Evolutionary conservation across 1,139 yeast species (phyloP), one percentile per base, ranked within the genome.

Genomic region (Geotrichum cucujoidarum): DNA sequence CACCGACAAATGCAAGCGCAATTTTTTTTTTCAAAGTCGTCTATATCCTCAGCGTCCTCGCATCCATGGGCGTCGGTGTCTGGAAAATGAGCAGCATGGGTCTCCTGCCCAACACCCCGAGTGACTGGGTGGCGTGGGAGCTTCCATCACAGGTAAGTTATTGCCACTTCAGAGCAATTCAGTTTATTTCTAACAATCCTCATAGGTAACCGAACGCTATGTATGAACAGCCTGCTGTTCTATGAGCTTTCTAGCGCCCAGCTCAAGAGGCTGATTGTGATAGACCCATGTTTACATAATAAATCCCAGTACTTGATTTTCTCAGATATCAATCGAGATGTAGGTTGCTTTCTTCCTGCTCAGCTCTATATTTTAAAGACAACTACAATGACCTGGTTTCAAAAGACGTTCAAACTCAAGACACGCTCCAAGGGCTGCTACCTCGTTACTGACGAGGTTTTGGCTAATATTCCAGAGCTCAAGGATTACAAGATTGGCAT

Each of bases 51-150:
- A 80, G 85, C 55, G 92, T 87, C 56, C 50, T 83, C 43, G 75
- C 77, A 16, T 76, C 83, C 45, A 73, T 90, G 70, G 77, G 72
- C 4, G 79, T 89, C 35, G 98, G 97, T 3, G 62, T 89, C 17
- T 89, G 89, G 78, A 92, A 92, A 66, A 68, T 92, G 55, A 81
- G 86, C 58, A 72, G 75, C 25, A 88, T 92, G 97, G 97, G 97
- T 0, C 72, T 92, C 55, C 78, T 92, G 53, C 98, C 98, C 21
- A 87, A 84, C 58, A 81, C 81, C 35, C 76, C 76, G 44, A 83
- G 95, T 53, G 98, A 92, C 61, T 92, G 97, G 97, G 70, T 92
- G 29, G 81, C 90, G 2, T 90, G 95, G 89, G 94, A 87, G 61
- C 59, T 62, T 2, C 68, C 71, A n/a, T 63, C 75, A n/a, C 50